Evolutionary conservation across 495 filamentous ascomycete species (phyloP).

Genomic region (Clohesyomyces aquaticus): DNA sequence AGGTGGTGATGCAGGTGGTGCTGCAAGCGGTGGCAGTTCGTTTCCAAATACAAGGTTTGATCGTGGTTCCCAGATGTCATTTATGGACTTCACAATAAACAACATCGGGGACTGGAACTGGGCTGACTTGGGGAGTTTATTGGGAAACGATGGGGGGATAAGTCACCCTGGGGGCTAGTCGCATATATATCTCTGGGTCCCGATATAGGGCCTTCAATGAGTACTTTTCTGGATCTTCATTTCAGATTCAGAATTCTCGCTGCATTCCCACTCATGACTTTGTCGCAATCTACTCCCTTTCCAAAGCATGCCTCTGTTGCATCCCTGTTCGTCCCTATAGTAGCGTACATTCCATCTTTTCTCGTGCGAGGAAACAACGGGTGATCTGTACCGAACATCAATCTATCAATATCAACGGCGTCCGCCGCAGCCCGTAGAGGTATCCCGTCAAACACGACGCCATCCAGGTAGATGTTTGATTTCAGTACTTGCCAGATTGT

Average conservation of each 20-base stretch:
- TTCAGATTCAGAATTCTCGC: constrained; percentile 4
- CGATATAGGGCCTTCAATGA: no score
- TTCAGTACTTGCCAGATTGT: constrained; percentile 9
- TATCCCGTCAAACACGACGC: constrained; percentile 7
- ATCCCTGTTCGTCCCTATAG: not conserved
- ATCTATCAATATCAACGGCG: not conserved
- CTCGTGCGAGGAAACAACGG: constrained; percentile 8
- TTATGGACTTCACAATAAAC: constrained; percentile 36
- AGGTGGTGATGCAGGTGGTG: no score
- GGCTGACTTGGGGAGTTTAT: constrained; percentile 28
- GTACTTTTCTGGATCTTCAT: no score
- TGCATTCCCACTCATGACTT: constrained; percentile 19
- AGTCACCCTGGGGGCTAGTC: not conserved
- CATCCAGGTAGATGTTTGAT: constrained; percentile 12
- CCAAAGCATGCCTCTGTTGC: constrained; percentile 6
- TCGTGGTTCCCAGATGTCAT: constrained; percentile 20
- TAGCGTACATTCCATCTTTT: constrained; percentile 13
- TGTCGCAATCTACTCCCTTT: not conserved
- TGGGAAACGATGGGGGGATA: constrained; percentile 8
- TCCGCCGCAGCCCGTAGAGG: not conserved
- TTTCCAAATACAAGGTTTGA: constrained; percentile 10
- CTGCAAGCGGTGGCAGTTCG: no score
- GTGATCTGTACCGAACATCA: constrained; percentile 24
- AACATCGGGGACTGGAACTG: constrained; percentile 36
- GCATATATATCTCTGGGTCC: no score